Evolutionary conservation across 352 stramenopile genomes (phyloP).

Genomic region (Pythium dissimile): DNA sequence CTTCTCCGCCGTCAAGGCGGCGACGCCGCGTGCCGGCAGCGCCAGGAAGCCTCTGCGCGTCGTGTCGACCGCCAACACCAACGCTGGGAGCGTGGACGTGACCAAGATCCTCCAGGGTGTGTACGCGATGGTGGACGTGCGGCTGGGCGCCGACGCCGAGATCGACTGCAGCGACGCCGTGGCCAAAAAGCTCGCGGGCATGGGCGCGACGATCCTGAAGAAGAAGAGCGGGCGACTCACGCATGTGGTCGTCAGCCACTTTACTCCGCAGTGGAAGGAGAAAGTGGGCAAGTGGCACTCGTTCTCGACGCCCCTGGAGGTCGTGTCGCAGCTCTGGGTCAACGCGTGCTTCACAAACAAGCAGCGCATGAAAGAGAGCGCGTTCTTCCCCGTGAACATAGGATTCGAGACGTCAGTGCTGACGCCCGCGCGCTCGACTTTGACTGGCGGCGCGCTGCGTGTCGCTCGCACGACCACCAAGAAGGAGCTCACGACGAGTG

Average conservation of each 20-base stretch:
- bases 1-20: conserved; percentile 7
- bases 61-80: conserved; percentile 6
- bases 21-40: not conserved
- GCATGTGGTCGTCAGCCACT: conserved; percentile 75
- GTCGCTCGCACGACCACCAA: not conserved
- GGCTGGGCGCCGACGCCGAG: conserved; percentile 53
- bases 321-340: conserved; percentile 84
- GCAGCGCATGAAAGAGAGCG: conserved; percentile 56
- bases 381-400: conserved; percentile 75
- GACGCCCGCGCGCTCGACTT: not conserved
- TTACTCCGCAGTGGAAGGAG: conserved; percentile 59
- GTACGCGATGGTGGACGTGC: conserved; percentile 75
- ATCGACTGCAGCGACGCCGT: conserved; percentile 82
- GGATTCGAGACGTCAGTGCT: not conserved
- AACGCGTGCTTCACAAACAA: conserved; percentile 79
- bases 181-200: conserved; percentile 51
- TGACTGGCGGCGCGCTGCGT: not conserved
- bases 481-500: not conserved
- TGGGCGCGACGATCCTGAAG: conserved; percentile 71
- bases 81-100: not conserved
- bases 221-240: conserved; percentile 61
- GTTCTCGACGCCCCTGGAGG: conserved; percentile 34
- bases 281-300: conserved; percentile 69
- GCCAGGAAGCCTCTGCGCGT: conserved; percentile 8
- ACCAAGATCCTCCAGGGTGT: conserved; percentile 37